A percentile compares a stretch with the other conserved stretches of the same genome.
Conservation (phyloP, 371 early-diverging fungal genomes). For the Apophysomyces variabilis region DNA sequence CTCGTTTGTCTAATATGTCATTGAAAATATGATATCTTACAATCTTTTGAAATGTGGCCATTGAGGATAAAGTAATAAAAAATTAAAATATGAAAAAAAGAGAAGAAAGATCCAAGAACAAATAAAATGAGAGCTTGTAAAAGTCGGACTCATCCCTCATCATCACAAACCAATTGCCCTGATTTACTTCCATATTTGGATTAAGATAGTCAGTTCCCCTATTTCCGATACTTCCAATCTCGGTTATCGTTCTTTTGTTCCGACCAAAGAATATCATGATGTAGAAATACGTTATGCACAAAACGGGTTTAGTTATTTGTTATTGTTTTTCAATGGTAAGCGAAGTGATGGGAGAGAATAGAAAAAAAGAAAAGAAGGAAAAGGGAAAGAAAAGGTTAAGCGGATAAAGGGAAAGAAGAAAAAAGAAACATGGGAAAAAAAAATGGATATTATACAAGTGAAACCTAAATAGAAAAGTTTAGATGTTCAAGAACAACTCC, state of each 20-base stretch:
- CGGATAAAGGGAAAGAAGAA: background rate
- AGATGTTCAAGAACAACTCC: constrained; percentile 86
- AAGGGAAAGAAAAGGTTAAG: background rate
- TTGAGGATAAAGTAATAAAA: background rate
- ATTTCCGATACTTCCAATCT: background rate
- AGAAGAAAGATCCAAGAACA: background rate
- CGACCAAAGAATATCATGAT: too few relatives aligned
- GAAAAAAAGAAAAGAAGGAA: background rate
- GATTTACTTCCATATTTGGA: constrained; percentile 3
- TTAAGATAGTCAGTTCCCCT: background rate
- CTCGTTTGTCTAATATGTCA: background rate
- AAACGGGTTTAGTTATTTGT: background rate
- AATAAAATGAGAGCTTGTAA: background rate
- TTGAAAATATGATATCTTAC: background rate
- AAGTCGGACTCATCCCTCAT: constrained; percentile 1
- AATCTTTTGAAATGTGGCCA: background rate
- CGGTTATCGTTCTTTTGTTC: background rate
- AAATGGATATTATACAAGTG: constrained; percentile 6
- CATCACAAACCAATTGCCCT: background rate
- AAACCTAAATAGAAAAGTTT: constrained; percentile 16
- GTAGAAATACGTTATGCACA: background rate
- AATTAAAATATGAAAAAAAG: background rate
- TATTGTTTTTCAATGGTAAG: too few relatives aligned
- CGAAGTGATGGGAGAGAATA: too few relatives aligned
- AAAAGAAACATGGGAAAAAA: constrained; percentile 5